Conservation (phyloP, 2,329 filamentous ascomycete genomes). For the Lasiodiplodia citricola region DNA sequence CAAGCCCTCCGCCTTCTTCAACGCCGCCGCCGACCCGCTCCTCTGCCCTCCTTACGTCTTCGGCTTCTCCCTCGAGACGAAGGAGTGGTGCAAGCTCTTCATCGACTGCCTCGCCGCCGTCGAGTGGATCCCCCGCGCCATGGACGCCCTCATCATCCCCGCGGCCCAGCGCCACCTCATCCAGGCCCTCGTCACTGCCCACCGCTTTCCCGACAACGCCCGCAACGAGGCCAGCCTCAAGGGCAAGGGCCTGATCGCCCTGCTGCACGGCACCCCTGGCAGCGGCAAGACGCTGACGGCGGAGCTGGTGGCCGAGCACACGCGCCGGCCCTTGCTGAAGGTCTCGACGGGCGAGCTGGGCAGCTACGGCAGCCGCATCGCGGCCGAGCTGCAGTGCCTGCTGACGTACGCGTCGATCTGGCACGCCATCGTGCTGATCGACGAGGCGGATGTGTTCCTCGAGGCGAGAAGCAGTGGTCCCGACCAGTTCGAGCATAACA, state of each 20-base stretch:
- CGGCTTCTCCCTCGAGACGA: conserved; percentile 31
- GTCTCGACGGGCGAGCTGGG: conserved; percentile 54
- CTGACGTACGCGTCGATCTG: conserved; percentile 18
- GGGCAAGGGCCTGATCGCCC: conserved; percentile 56
- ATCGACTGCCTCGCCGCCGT: conserved; percentile 37
- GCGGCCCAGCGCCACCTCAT: conserved; percentile 37
- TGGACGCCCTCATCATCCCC: conserved; percentile 38
- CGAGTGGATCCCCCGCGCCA: conserved; percentile 37
- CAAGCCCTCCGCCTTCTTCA: conserved; percentile 20
- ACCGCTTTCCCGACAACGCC: conserved; percentile 31
- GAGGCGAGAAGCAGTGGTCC: conserved; percentile 53
- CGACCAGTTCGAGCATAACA: conserved; percentile 43
- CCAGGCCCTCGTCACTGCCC: conserved; percentile 35
- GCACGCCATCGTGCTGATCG: conserved; percentile 12
- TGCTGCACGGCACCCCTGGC: conserved; percentile 56
- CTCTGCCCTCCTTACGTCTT: conserved; percentile 39
- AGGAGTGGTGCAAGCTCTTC: conserved; percentile 30
- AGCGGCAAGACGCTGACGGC: conserved; percentile 55
- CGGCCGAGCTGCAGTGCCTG: conserved; percentile 27
- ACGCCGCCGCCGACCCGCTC: conserved; percentile 31
- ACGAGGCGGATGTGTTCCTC: conserved; percentile 66
- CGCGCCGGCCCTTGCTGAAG: not conserved
- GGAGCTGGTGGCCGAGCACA: conserved; percentile 47
- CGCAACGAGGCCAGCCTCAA: conserved; percentile 53
- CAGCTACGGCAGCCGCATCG: conserved; percentile 30